Conservation (phyloP, 352 stramenopile genomes). For the Phytophthora sojae region DNA sequence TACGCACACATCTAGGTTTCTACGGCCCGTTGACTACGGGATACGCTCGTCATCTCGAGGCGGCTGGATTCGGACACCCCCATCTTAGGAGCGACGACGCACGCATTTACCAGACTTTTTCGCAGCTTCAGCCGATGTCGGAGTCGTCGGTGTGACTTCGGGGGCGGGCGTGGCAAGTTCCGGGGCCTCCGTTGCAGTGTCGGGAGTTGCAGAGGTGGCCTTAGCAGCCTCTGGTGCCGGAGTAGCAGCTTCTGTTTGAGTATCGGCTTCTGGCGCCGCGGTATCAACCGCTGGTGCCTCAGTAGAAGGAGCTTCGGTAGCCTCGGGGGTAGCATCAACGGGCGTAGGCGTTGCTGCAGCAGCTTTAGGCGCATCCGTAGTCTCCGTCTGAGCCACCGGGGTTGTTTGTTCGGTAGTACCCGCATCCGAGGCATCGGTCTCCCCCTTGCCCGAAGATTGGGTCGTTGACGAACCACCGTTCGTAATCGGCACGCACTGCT, state of each 20-base stretch:
- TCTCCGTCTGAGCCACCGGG: neutral
- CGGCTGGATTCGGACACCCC: too few relatives aligned
- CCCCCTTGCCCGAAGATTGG: constrained; percentile 5
- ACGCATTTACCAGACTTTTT: constrained; percentile 16
- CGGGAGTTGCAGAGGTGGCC: neutral
- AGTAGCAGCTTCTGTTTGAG: neutral
- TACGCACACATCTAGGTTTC: neutral
- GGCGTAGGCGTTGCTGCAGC: neutral
- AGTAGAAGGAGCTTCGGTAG: neutral
- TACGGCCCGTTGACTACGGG: too few relatives aligned
- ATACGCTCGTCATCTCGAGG: neutral
- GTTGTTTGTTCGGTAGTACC: neutral
- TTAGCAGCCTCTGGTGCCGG: neutral
- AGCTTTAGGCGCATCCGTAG: neutral
- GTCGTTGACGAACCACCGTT: constrained; percentile 22
- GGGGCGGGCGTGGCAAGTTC: neutral
- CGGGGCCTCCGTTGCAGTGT: neutral
- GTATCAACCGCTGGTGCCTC: neutral
- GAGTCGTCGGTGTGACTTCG: neutral
- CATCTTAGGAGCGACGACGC: constrained; percentile 16
- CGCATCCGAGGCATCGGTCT: neutral
- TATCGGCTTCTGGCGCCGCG: neutral
- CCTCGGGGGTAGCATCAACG: neutral
- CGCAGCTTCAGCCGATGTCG: neutral
- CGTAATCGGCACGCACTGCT: constrained; percentile 40